Percentiles rank a stretch among this genome's conserved stretches.
Conservation (phyloP, 306 rosid species). For the Clitoria ternatea region DNA sequence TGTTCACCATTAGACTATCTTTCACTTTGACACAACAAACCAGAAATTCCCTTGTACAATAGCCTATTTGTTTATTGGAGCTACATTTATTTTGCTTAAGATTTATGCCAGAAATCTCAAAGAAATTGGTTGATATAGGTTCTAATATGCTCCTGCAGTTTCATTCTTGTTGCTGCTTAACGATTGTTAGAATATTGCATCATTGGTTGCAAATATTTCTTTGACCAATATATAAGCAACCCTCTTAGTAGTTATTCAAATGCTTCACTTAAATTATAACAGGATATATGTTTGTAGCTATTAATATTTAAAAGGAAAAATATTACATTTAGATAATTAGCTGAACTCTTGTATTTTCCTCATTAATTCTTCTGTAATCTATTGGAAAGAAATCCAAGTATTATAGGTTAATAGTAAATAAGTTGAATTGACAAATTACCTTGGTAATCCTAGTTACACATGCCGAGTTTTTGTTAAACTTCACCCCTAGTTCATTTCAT, state of each 20-base stretch:
- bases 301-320: not conserved
- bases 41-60: not conserved
- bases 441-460: not conserved
- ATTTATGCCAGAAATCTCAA: not conserved
- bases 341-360: not conserved
- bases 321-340: not conserved
- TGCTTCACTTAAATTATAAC: not conserved
- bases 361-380: not conserved
- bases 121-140: constrained; percentile 1
- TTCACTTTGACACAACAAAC: not conserved
- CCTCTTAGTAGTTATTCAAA: not conserved
- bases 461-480: not conserved
- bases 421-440: not conserved
- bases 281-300: not conserved
- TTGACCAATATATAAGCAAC: not conserved
- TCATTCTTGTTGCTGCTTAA: not conserved
- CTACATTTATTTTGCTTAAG: not conserved
- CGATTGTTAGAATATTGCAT: not conserved
- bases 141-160: not conserved
- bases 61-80: not conserved
- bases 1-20: not conserved
- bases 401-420: constrained; percentile 1
- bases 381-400: not conserved
- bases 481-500: not conserved
- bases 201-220: not conserved